These are phyloP conservation scores for Russula ochroleuca DNA, from an alignment of 768 basidiomycete species.

Conservation along the genomic window DNA sequence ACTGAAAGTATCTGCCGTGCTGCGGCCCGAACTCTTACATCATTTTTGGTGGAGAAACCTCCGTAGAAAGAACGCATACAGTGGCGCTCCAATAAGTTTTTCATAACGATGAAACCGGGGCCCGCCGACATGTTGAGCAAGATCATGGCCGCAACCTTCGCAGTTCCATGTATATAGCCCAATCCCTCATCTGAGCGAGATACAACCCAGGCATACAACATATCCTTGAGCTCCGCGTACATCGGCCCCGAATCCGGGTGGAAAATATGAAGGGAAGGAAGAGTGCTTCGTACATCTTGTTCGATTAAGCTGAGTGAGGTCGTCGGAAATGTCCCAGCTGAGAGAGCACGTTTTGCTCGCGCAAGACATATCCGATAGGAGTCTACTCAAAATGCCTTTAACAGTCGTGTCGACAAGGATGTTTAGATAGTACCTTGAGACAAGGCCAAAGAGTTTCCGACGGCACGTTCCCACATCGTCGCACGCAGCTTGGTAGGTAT, in stretches of 20 bases:
- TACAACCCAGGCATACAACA: conserved; percentile 86
- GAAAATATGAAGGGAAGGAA: conserved; percentile 79
- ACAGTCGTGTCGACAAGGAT: background rate
- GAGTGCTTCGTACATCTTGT: conserved; percentile 65
- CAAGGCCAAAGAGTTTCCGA: conserved; percentile 77
- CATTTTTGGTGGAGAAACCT: conserved; percentile 62
- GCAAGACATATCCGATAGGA: conserved; percentile 66
- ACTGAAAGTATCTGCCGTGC: conserved; percentile 16
- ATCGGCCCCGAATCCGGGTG: conserved; percentile 71
- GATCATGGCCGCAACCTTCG: conserved; percentile 82
- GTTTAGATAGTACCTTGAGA: conserved; percentile 58
- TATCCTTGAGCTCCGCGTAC: conserved; percentile 75
- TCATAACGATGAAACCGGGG: conserved; percentile 75
- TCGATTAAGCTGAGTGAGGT: conserved; percentile 62
- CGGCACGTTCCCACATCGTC: conserved; percentile 77
- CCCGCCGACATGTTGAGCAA: conserved; percentile 74
- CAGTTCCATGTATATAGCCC: conserved; percentile 62
- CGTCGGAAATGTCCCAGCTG: conserved; percentile 60
- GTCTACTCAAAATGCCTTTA: conserved; percentile 43
- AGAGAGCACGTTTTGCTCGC: conserved; percentile 67
- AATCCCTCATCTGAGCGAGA: conserved; percentile 78
- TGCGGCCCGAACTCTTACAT: conserved; percentile 50
- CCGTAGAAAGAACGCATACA: conserved; percentile 84
- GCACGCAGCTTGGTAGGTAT: conserved; percentile 80
- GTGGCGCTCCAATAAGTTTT: conserved; percentile 81